These are phyloP conservation scores for Pichia terricola DNA, from an alignment of 1,139 yeast species.

Conservation along the genomic window DNA sequence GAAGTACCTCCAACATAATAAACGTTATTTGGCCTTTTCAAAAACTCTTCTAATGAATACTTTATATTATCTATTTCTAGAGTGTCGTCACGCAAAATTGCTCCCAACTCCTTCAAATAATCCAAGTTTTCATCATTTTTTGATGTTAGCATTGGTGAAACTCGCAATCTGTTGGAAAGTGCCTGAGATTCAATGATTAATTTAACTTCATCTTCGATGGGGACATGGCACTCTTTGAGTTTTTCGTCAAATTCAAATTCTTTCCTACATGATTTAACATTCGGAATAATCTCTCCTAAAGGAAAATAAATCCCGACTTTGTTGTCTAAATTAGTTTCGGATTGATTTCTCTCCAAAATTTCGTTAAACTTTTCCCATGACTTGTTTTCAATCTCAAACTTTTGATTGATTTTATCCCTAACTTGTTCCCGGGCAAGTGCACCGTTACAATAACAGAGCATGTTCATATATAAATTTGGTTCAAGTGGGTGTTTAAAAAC, in stretches of 20 bases:
- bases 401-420: conserved; percentile 51
- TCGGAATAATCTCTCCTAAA: conserved; percentile 81
- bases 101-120: conserved; percentile 20
- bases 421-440: conserved; percentile 76
- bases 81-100: conserved; percentile 28
- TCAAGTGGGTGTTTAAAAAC: conserved; percentile 80
- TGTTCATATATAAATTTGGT: conserved; percentile 75
- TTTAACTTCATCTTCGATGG: conserved; percentile 54
- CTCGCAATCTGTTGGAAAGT: conserved; percentile 68
- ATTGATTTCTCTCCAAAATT: conserved; percentile 37
- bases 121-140: conserved; percentile 2
- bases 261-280: conserved; percentile 51
- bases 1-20: conserved; percentile 89
- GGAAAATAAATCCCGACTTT: conserved; percentile 76
- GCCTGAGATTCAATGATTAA: conserved; percentile 85
- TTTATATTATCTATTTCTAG: conserved; percentile 41
- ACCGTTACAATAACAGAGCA: conserved; percentile 92
- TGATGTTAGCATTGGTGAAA: conserved; percentile 55
- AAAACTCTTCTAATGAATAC: conserved; percentile 34
- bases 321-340: conserved; percentile 15
- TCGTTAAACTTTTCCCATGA: conserved; percentile 61
- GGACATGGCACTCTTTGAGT: conserved; percentile 12
- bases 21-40: conserved; percentile 56
- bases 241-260: conserved; percentile 31
- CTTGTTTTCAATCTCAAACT: conserved; percentile 25